Evolutionary conservation across 1,284 basidiomycete genomes (phyloP).

Genomic region (Athelia sp.): DNA sequence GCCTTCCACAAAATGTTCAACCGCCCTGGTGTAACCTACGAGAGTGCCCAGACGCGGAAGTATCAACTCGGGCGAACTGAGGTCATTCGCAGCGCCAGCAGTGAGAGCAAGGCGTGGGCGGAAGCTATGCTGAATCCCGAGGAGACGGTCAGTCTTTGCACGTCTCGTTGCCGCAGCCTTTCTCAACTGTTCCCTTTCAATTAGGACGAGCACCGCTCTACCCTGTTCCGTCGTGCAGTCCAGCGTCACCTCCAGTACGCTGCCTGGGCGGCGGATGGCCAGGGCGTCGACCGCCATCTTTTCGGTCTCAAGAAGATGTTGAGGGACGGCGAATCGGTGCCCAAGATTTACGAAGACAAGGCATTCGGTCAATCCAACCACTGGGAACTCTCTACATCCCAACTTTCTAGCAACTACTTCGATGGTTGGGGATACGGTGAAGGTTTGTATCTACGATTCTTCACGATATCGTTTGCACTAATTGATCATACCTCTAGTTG

Average conservation of each 20-base stretch:
- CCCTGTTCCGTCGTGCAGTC: constrained; percentile 76
- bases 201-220: constrained; percentile 60
- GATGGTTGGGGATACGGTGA: constrained; percentile 98
- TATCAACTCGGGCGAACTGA: constrained; percentile 92
- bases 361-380: constrained; percentile 71
- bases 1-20: constrained; percentile 87
- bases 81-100: constrained; percentile 84
- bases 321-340: constrained; percentile 70
- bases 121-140: constrained; percentile 79
- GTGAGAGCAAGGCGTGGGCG: constrained; percentile 83
- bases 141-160: constrained; percentile 38
- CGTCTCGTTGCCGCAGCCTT: constrained; percentile 15
- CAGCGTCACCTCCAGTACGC: constrained; percentile 86
- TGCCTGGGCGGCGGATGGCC: constrained; percentile 87
- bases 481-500: constrained; percentile 44
- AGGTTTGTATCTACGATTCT: constrained; percentile 44
- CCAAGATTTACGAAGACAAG: constrained; percentile 77
- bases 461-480: too few species aligned
- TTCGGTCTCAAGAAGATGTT: constrained; percentile 90
- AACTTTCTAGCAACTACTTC: constrained; percentile 79
- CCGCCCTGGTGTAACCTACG: constrained; percentile 85
- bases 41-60: constrained; percentile 92
- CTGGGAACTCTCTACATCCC: constrained; percentile 93
- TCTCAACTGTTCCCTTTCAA: constrained; percentile 1
- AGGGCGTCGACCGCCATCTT: constrained; percentile 94